phyloP scores from a whole-genome alignment of 495 filamentous ascomycete genomes.

The Penicillium argentinense region DNA sequence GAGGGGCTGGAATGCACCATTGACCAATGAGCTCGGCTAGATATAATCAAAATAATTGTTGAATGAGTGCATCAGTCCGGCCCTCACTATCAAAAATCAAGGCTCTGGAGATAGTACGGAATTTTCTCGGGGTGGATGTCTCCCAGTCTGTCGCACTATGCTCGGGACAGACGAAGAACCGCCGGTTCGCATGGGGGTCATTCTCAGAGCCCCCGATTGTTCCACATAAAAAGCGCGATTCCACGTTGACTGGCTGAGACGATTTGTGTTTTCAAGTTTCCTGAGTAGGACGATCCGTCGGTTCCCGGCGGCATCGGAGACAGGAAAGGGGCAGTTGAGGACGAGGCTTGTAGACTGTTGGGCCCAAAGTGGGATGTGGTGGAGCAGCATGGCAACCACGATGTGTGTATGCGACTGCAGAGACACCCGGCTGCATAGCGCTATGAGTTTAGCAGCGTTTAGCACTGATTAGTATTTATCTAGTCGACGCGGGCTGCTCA shows the following conservation, averaged over 20 bases:
- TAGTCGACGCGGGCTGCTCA: neutral
- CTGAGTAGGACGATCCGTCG: neutral
- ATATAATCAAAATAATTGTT: neutral
- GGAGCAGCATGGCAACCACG: too few species aligned
- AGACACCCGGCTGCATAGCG: too few species aligned
- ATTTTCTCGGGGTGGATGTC: slow-evolving; percentile 20
- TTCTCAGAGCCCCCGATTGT: too few species aligned
- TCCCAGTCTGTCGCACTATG: neutral
- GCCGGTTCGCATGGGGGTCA: slow-evolving; percentile 4
- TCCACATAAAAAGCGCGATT: too few species aligned
- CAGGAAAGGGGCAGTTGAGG: neutral
- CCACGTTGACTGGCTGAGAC: neutral
- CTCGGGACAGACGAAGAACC: slow-evolving; percentile 1
- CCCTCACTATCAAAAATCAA: too few species aligned
- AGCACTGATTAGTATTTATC: neutral
- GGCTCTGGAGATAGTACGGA: slow-evolving; percentile 22
- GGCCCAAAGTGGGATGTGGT: too few species aligned
- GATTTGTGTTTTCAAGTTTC: neutral
- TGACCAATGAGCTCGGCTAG: neutral
- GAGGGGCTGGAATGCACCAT: slow-evolving; percentile 3
- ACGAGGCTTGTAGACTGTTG: too few species aligned
- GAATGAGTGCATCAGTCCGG: too few species aligned
- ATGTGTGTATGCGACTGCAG: too few species aligned
- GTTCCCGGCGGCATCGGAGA: neutral
- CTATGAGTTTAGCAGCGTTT: too few species aligned